These are phyloP conservation scores for Fusarium multiceps DNA, from an alignment of 2,329 filamentous ascomycete species.

Conservation along the genomic window DNA sequence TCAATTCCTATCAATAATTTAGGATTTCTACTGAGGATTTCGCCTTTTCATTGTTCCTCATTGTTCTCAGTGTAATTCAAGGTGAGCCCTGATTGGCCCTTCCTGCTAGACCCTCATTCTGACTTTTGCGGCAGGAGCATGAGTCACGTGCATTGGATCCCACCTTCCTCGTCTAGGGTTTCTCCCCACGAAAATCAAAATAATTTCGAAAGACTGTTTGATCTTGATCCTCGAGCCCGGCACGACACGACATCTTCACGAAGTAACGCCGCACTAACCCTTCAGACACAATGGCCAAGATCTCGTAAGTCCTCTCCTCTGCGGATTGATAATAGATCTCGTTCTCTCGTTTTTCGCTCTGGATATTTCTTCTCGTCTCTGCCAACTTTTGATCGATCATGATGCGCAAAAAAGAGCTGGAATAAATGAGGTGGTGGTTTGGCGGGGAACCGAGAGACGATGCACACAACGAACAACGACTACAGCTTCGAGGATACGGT, in stretches of 20 bases:
- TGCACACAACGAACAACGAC: constrained; percentile 34
- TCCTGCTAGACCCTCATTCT: background rate
- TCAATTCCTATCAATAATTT: background rate
- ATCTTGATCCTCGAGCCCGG: constrained; percentile 53
- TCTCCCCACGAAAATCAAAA: constrained; percentile 49
- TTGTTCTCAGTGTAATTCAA: background rate
- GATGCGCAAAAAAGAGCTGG: constrained; percentile 27
- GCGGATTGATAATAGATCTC: constrained; percentile 5
- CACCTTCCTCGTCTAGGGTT: constrained; percentile 52
- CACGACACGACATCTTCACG: constrained; percentile 50
- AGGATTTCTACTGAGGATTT: too few species aligned
- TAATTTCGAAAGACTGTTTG: constrained; percentile 39
- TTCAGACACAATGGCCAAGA: constrained; percentile 71
- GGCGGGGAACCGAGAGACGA: constrained; percentile 24
- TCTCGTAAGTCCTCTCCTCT: constrained; percentile 63
- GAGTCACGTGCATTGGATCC: constrained; percentile 47
- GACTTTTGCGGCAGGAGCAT: background rate
- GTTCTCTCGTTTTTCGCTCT: background rate
- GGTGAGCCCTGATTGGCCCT: constrained; percentile 6
- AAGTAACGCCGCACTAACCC: constrained; percentile 57
- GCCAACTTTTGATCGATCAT: constrained; percentile 23
- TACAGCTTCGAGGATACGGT: background rate
- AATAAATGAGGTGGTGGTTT: constrained; percentile 14
- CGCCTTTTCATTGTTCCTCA: too few species aligned
- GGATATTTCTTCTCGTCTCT: constrained; percentile 22